Conservation (phyloP, 257 asterid species). For the Solanum piurae region DNA sequence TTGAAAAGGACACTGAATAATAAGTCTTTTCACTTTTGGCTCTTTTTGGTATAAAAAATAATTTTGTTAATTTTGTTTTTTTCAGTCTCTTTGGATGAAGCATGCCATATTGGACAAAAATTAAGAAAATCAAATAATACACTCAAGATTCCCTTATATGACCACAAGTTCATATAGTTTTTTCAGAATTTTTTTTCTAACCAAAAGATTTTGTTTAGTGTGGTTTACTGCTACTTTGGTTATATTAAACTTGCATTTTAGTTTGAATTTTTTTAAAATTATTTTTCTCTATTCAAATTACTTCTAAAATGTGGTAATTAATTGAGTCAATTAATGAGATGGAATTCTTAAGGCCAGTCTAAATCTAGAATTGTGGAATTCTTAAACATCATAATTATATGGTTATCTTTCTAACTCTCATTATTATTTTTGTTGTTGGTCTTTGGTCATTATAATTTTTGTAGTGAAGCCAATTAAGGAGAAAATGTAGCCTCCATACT, state of each 20-base stretch:
- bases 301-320: background rate
- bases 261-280: background rate
- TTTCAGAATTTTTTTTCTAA: background rate
- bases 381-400: background rate
- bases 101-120: background rate
- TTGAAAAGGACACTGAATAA: background rate
- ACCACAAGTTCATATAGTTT: background rate
- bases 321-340: background rate
- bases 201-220: background rate
- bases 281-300: background rate
- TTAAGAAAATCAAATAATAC: background rate
- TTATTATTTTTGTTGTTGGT: background rate
- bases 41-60: background rate
- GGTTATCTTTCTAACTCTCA: background rate
- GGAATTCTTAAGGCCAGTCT: background rate
- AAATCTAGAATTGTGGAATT: background rate
- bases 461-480: background rate
- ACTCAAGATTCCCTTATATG: background rate
- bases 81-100: background rate
- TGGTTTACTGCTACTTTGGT: background rate
- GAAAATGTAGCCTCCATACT: background rate
- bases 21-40: background rate
- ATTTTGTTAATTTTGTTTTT: background rate
- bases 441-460: background rate
- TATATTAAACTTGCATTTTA: background rate